Conservation (phyloP, 495 filamentous ascomycete species). For the Neurospora pannonica region DNA sequence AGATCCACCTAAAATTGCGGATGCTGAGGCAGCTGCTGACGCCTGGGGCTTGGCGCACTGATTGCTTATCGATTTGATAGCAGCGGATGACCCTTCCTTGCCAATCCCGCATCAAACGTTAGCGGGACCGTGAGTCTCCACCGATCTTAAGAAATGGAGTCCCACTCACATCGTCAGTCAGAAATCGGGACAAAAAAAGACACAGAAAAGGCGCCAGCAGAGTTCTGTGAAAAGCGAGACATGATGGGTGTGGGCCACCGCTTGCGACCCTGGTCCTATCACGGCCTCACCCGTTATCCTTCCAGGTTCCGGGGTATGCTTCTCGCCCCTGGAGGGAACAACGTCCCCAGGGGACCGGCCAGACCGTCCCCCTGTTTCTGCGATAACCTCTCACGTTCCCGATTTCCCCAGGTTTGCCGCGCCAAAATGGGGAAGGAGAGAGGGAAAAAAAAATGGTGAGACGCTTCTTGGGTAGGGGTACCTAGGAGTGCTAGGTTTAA, state of each 20-base stretch:
- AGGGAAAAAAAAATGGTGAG: not conserved
- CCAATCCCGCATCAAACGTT: not conserved
- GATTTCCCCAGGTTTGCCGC: not conserved
- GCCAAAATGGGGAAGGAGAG: not conserved
- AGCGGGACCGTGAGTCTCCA: not conserved
- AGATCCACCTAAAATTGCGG: not conserved
- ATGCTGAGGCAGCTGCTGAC: not conserved
- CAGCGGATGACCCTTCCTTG: not conserved
- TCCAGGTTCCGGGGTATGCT: not conserved
- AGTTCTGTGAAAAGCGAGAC: not conserved
- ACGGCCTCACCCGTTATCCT: not conserved
- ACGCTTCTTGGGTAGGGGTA: not conserved
- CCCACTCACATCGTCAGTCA: not conserved
- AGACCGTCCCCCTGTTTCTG: not conserved
- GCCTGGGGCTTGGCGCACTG: not conserved
- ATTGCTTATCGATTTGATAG: not conserved
- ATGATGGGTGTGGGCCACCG: not conserved
- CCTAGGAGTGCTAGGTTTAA: not conserved
- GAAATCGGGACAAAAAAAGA: not conserved
- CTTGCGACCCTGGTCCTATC: not conserved
- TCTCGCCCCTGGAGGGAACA: not conserved
- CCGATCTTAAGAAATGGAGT: not conserved
- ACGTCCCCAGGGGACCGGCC: not conserved
- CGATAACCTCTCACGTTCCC: not conserved
- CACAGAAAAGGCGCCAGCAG: not conserved